phyloP scores from a whole-genome alignment of 441 rosid genomes.

The Erodium chrysanthum region DNA sequence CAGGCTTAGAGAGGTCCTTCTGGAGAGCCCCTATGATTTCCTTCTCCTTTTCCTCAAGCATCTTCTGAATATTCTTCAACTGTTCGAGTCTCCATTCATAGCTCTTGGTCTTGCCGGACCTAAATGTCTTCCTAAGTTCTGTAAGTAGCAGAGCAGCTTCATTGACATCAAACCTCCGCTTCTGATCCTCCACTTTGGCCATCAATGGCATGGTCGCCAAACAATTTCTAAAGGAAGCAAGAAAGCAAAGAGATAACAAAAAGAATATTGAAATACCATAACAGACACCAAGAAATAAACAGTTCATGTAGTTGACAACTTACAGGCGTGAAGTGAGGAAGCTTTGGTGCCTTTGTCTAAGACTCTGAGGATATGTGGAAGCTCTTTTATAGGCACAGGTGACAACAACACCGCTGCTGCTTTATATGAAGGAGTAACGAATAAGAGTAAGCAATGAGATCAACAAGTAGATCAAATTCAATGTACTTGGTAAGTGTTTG shows the following conservation, averaged over 20 bases:
- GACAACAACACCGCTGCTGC: neutral
- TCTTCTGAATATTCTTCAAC: slow-evolving; percentile 35
- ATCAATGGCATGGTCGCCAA: slow-evolving; percentile 23
- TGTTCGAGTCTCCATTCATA: slow-evolving; percentile 70
- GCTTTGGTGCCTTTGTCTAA: neutral
- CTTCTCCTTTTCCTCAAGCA: slow-evolving; percentile 55
- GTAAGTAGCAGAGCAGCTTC: slow-evolving; percentile 37
- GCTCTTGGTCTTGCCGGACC: slow-evolving; percentile 51
- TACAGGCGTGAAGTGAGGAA: neutral
- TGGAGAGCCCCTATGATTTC: slow-evolving; percentile 48
- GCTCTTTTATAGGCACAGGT: neutral
- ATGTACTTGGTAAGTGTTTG: neutral
- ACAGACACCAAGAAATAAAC: neutral
- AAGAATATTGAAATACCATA: neutral
- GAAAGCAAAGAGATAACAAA: neutral
- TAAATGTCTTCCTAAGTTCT: slow-evolving; percentile 42
- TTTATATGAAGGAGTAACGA: neutral
- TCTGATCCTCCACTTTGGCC: slow-evolving; percentile 22
- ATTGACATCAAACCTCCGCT: slow-evolving; percentile 26
- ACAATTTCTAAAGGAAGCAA: slow-evolving; percentile 13
- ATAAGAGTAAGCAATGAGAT: neutral
- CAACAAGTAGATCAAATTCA: neutral
- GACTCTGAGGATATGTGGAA: neutral
- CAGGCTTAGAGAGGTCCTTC: slow-evolving; percentile 61
- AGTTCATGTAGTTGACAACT: neutral